Base-by-base conservation (phyloP, 2,329 filamentous ascomycete species). In the Paracorniculantispora psalliotae region DNA sequence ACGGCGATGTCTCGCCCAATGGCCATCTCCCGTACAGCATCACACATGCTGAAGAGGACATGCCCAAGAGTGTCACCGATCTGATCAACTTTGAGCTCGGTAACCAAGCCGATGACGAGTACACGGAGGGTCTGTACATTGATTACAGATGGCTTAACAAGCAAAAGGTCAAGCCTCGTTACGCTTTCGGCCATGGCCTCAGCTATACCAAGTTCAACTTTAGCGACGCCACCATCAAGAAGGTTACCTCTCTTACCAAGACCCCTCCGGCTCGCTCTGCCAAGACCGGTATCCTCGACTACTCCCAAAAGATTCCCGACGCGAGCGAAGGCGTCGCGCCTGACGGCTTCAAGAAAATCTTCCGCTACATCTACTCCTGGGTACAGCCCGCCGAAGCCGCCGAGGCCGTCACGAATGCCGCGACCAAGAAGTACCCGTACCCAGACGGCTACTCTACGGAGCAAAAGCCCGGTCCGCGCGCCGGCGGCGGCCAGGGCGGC, bases 121-220 rank as follows among this genome's bases (percentile, higher is more conserved):
- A 94, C 69, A 81, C 80, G 1, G 91, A 96, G 68, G 91, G 91
- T 0, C 75, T 96, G 0, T 92, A 92, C 68, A 86, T 96, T 64
- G 93, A 97, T 76, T 96, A 97, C 74, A 87, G 92, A 13, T 84
- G 92, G 72, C 92, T 97, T 65, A 92, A 96, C 77, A 90, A 88
- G 69, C 73, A 87, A 57, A 78, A 80, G 59, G 87, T 94, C 61
- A 78, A 79, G 5, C 92, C 92, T 0, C 87, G 89, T 1, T 97
- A 87, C 69, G 89, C 91, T 49, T 97, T 97, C 66, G 92, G 93
- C 0, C 92, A 86, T 61, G 93, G 92, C 0, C 80, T 97, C 2
- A 90, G 87, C 55, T 96, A 94, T 75, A 92, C 91, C 0, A 81
- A 75, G 1, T 96, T 93, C 70, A 75, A 82, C 13, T 81, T 91